A percentile compares a stretch with the other conserved stretches of the same genome.
Evolutionary conservation across 2,329 filamentous ascomycete genomes (phyloP).

Genomic region (Cyclaneusma minus): DNA sequence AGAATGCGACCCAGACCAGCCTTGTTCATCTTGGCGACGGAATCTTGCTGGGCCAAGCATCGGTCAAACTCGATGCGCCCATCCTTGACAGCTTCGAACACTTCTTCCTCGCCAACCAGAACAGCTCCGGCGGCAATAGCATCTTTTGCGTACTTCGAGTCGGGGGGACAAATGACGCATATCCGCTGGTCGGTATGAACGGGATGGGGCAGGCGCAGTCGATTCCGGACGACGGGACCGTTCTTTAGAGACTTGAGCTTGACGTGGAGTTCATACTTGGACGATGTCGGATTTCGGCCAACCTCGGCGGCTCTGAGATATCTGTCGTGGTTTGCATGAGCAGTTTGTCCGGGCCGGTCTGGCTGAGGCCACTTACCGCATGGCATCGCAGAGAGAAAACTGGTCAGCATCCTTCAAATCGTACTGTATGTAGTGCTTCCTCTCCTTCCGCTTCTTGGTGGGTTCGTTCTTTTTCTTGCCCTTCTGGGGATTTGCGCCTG

Average conservation of each 20-base stretch:
- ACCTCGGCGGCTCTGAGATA: constrained; percentile 90
- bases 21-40: constrained; percentile 64
- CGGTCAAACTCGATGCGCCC: constrained; percentile 79
- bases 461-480: constrained; percentile 17
- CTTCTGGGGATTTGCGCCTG: constrained; percentile 12
- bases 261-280: constrained; percentile 83
- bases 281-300: constrained; percentile 52
- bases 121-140: constrained; percentile 67
- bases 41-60: constrained; percentile 71
- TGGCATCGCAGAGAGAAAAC: constrained; percentile 79
- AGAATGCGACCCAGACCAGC: constrained; percentile 66
- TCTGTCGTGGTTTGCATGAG: constrained; percentile 27
- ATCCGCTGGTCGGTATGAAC: constrained; percentile 81
- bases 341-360: constrained; percentile 9
- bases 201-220: constrained; percentile 74
- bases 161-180: constrained; percentile 80
- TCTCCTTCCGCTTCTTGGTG: constrained; percentile 17
- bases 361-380: constrained; percentile 44
- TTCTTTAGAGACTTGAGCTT: constrained; percentile 73
- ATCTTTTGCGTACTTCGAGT: constrained; percentile 55
- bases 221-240: constrained; percentile 74
- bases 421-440: constrained; percentile 18
- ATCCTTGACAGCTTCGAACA: constrained; percentile 61
- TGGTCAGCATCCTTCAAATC: constrained; percentile 32
- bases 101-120: constrained; percentile 68